These are phyloP conservation scores for Globisporangium ultimum DNA, from an alignment of 352 stramenopile species.

Conservation along the genomic window DNA sequence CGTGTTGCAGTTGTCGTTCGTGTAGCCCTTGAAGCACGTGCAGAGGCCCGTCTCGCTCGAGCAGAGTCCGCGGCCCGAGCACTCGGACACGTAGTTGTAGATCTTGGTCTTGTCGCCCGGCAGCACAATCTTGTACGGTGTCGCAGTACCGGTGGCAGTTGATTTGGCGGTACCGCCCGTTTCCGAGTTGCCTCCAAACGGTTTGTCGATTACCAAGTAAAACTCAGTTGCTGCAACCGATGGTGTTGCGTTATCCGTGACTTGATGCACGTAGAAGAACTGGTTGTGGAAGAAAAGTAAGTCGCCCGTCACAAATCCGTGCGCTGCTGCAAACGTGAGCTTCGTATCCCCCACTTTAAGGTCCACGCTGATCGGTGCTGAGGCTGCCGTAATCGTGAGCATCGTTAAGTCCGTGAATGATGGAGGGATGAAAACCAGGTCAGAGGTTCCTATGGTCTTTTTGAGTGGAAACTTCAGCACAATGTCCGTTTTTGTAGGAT, in stretches of 20 bases:
- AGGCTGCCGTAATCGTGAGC: conserved; percentile 9
- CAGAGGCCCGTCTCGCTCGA: conserved; percentile 62
- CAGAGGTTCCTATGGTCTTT: conserved; percentile 17
- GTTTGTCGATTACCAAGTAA: conserved; percentile 29
- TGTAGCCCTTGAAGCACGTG: conserved; percentile 89
- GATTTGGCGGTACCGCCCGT: conserved; percentile 15
- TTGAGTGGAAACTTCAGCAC: conserved; percentile 24
- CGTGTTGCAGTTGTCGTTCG: conserved; percentile 82
- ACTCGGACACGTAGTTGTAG: conserved; percentile 75
- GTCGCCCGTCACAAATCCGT: conserved; percentile 14
- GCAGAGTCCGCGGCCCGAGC: conserved; percentile 75
- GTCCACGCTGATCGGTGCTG: neutral
- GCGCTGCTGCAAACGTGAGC: conserved; percentile 13
- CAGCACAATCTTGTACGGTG: conserved; percentile 30
- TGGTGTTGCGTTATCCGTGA: neutral
- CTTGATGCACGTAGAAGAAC: conserved; percentile 40
- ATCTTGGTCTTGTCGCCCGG: conserved; percentile 22
- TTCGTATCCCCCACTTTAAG: conserved; percentile 13
- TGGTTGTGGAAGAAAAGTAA: conserved; percentile 59
- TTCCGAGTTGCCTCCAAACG: conserved; percentile 35
- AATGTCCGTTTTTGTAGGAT: too few species aligned
- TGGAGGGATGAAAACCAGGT: conserved; percentile 17
- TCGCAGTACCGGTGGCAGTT: neutral
- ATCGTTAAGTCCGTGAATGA: neutral
- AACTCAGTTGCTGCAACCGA: conserved; percentile 2